Evolutionary conservation across 768 basidiomycete genomes (phyloP), one percentile per base, ranked within the genome.

Genomic region (Suillus paluster): DNA sequence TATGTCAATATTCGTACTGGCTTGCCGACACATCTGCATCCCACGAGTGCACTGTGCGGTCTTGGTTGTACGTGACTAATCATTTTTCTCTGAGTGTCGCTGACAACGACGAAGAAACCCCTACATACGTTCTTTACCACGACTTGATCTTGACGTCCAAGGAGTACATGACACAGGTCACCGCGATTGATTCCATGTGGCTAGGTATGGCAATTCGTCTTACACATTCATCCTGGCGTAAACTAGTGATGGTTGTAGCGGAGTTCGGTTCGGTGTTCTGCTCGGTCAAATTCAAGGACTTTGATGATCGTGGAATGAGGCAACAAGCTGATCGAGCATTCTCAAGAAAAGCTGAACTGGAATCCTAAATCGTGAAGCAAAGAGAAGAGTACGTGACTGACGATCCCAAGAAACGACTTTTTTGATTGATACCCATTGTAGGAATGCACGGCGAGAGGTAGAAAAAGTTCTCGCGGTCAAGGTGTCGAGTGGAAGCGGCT

Each of bases 81-180:
- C 36, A 57, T 30, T 10, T 57, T 52, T 45, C 48, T 19, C 25
- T 39, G 23, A 25, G 38, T 19, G 17, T 55, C 23, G 66, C 52
- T 66, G 36, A 55, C 10, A 41, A 36, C 61, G 39, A 25, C 62
- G 11, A 70, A 95, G 94, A 95, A 75, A 97, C 95, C 23, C 97
- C 97, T 6, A 91, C 95, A 45, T 98, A 99, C 75, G 92, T 97
- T 53, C 86, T 99, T 38, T 99, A 99, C 73, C 97, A 99, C 73
- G 97, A 98, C 70, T 83, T 97, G 59, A 96, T 97, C 64, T 79
- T 97, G 67, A 97, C 95, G 12, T 96, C 95, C 36, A 97, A 96
- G 71, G 90, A 94, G 76, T 99, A 99, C 78, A 97, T 98, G 96
- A 97, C 96, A 19, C 95, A 95, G 74, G 97, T 99, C n/a, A 98